Conservation (phyloP, 2,329 filamentous ascomycete genomes). For the Colletotrichum tamarilloi region DNA sequence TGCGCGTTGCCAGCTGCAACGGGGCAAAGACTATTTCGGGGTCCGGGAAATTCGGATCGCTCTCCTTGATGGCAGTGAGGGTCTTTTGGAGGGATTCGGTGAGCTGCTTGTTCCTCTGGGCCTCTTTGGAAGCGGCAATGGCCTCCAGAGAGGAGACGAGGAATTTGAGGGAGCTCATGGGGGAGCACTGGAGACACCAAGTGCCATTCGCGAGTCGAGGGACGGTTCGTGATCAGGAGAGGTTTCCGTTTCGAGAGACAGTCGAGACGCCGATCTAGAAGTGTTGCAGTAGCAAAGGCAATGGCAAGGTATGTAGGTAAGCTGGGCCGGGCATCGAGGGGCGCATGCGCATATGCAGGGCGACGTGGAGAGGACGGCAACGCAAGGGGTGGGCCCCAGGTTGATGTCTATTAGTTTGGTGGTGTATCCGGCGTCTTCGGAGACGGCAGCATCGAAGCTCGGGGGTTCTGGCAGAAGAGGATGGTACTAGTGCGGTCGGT, state of each 20-base stretch:
- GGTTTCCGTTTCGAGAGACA: not conserved
- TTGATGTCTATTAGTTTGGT: not conserved
- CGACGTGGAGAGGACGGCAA: conserved; percentile 16
- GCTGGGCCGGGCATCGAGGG: conserved; percentile 30
- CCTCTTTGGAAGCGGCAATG: conserved; percentile 92
- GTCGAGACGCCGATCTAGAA: not conserved
- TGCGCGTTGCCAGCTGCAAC: conserved; percentile 88
- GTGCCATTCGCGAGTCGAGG: conserved; percentile 54
- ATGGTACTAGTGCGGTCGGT: not conserved
- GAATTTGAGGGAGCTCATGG: conserved; percentile 94
- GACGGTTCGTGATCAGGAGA: conserved; percentile 5
- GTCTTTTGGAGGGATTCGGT: conserved; percentile 85
- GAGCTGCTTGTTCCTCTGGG: conserved; percentile 85
- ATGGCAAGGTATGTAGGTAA: conserved; percentile 1
- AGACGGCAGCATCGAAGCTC: not conserved
- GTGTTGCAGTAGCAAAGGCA: conserved; percentile 4
- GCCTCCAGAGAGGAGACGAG: conserved; percentile 93
- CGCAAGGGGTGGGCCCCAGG: not conserved
- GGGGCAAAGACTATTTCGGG: conserved; percentile 94
- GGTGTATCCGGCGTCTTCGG: not conserved
- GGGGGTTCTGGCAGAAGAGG: not conserved
- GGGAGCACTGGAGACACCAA: conserved; percentile 59
- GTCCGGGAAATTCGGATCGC: conserved; percentile 83
- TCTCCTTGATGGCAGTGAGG: conserved; percentile 85
- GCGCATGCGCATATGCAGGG: conserved; percentile 35